Percentiles rank a stretch among this genome's conserved stretches.
phyloP scores from a whole-genome alignment of 805 yeast genomes.

The Ogataea pignaliae region DNA sequence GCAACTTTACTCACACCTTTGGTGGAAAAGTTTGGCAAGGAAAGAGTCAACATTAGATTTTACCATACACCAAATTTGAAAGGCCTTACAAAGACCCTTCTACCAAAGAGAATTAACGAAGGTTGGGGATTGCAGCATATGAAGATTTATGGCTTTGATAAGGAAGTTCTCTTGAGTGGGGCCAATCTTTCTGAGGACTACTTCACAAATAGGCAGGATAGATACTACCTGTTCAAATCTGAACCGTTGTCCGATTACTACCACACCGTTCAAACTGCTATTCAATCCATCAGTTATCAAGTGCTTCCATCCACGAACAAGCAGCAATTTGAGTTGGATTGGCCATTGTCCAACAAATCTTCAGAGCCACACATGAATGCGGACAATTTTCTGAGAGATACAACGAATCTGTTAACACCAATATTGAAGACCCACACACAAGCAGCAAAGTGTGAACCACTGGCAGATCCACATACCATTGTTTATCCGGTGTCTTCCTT shows the following conservation, averaged over 20 bases:
- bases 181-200: constrained; percentile 91
- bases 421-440: constrained; percentile 42
- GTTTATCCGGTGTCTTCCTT: constrained; percentile 92
- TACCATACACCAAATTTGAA: constrained; percentile 85
- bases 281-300: constrained; percentile 68
- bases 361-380: constrained; percentile 62
- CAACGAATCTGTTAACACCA: constrained; percentile 54
- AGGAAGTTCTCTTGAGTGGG: constrained; percentile 82
- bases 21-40: constrained; percentile 56
- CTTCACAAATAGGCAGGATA: constrained; percentile 90
- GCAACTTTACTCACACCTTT: constrained; percentile 71
- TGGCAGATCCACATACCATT: constrained; percentile 42
- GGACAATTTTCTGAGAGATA: constrained; percentile 46
- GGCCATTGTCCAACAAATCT: constrained; percentile 70
- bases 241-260: constrained; percentile 64
- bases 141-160: constrained; percentile 94
- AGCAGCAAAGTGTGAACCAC: constrained; percentile 18
- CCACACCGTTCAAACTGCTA: constrained; percentile 60
- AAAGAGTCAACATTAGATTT: constrained; percentile 73
- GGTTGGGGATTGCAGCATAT: constrained; percentile 93
- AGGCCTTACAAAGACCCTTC: constrained; percentile 57
- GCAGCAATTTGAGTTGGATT: constrained; percentile 50
- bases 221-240: constrained; percentile 73
- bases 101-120: constrained; percentile 87
- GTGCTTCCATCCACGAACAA: constrained; percentile 40